Conservation (phyloP, 176 grass and related monocot genomes). For the Paspalum notatum region DNA sequence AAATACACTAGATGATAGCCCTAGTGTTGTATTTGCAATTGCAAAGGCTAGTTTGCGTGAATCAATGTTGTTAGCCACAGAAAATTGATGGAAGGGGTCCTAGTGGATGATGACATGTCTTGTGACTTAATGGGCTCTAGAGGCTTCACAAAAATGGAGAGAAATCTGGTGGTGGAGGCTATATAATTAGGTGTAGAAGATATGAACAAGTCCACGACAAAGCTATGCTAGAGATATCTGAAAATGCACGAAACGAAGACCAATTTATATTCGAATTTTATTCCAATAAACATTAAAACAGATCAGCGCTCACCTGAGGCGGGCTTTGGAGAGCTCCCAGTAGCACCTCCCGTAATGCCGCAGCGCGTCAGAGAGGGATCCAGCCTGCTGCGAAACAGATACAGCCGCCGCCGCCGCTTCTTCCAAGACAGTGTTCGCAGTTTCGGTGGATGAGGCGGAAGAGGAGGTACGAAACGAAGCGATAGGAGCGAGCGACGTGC, state of each 20-base stretch:
- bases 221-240: not conserved
- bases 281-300: conserved; percentile 5
- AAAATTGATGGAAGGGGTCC: no score
- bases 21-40: no score
- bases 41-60: no score
- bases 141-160: no score
- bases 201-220: not conserved
- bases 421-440: conserved; percentile 36
- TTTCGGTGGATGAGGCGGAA: conserved; percentile 16
- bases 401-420: conserved; percentile 35
- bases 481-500: conserved; percentile 14
- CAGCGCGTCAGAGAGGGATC: conserved; percentile 52
- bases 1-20: no score
- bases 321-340: conserved; percentile 92
- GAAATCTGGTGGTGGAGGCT: no score
- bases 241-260: not conserved
- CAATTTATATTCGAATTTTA: not conserved
- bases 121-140: no score
- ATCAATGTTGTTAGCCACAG: no score
- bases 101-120: no score
- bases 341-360: conserved; percentile 79
- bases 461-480: conserved; percentile 16
- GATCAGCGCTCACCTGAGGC: conserved; percentile 68
- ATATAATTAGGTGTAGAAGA: no score
- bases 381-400: conserved; percentile 40